Base-by-base conservation (phyloP, 371 early-diverging fungal species). In the Saksenaea oblongispora region DNA sequence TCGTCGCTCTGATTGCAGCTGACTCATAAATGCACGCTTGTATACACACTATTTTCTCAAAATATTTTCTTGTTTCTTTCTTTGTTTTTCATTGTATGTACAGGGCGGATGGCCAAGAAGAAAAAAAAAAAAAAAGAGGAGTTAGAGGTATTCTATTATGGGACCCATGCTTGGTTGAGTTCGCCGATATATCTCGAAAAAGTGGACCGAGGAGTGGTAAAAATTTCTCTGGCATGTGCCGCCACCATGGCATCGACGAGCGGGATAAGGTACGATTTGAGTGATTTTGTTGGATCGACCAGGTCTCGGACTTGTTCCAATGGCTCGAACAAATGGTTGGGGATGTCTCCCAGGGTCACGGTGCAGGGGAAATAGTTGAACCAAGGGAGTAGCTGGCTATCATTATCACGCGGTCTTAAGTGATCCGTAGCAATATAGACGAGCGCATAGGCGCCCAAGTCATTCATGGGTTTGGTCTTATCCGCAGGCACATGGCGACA, bases 1-100 rank as follows among this genome's bases (percentile, higher is more conserved):
- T 88, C 68, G 80, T 88, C 36, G 88, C 86, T 35, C 72, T 88
- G 65, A 86, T 88, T 63, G 83, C 82, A 70, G 85, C 89, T 59
- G 80, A 79, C 69, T 65, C 78, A 47, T 78, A 75, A 72, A 27
- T 47, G 17, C 17, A 62, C 54, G 58, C 36, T 51, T 42, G 54
- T 58, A 56, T 37, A 59, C 58, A 66, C 58, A 34, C 58, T 41
- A 26, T 3, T 59, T 17, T 56, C 47, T 44, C 24, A 27, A 17
- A 34, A 51, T 59, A 36, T 54, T 62, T 41, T 18, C 22, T 26
- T 22, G 18, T 47, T 47, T 18, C 10, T 39, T 28, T 42, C 14
- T 59, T 44, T 59, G 22, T 59, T 22, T 22, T 58, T 42, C 24
- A 13, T 31, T 59, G 39, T 59, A 44, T 44, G 27, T 59, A 42